Conservation (phyloP, 108 stramenopile species). For the Pinguiococcus pyrenoidosus region DNA sequence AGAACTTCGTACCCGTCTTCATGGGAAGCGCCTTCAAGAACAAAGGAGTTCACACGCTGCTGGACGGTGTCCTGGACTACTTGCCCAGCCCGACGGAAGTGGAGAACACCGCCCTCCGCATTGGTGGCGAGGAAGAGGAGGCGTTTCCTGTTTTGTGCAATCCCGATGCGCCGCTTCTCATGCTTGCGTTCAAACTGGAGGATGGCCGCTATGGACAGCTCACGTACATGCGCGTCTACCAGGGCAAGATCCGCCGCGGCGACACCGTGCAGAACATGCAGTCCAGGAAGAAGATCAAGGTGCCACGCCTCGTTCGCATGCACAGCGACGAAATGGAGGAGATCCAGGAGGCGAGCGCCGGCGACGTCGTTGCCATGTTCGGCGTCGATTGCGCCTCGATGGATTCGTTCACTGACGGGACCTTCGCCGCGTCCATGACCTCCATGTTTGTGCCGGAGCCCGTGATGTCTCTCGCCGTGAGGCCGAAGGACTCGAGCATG, state of each 20-base stretch:
- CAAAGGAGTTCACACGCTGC: conserved; percentile 89
- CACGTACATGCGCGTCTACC: conserved; percentile 96
- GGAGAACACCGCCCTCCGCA: conserved; percentile 76
- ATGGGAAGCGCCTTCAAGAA: conserved; percentile 99
- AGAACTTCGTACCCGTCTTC: conserved; percentile 92
- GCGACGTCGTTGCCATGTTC: conserved; percentile 99
- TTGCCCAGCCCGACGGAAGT: conserved; percentile 82
- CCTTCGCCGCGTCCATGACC: conserved; percentile 52
- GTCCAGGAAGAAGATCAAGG: conserved; percentile 71
- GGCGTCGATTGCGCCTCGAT: conserved; percentile 93
- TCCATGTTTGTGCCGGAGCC: conserved; percentile 96
- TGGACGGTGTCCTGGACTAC: conserved; percentile 93
- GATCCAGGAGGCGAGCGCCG: conserved; percentile 75
- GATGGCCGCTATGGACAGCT: conserved; percentile 93
- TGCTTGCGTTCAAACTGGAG: conserved; percentile 97
- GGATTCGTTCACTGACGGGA: conserved; percentile 93
- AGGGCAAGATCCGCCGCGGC: conserved; percentile 76
- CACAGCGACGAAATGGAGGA: conserved; percentile 99
- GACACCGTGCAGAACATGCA: conserved; percentile 63
- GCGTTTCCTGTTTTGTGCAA: conserved; percentile 19
- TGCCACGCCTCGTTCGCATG: conserved; percentile 94
- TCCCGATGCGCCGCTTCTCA: conserved; percentile 62
- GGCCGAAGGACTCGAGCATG: conserved; percentile 63
- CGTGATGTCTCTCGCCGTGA: conserved; percentile 89
- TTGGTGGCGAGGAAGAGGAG: conserved; percentile 18